Percentiles rank a stretch among this genome's conserved stretches.
These are phyloP conservation scores for Coprinopsis cinerea DNA, from an alignment of 768 basidiomycete species.

Conservation along the genomic window DNA sequence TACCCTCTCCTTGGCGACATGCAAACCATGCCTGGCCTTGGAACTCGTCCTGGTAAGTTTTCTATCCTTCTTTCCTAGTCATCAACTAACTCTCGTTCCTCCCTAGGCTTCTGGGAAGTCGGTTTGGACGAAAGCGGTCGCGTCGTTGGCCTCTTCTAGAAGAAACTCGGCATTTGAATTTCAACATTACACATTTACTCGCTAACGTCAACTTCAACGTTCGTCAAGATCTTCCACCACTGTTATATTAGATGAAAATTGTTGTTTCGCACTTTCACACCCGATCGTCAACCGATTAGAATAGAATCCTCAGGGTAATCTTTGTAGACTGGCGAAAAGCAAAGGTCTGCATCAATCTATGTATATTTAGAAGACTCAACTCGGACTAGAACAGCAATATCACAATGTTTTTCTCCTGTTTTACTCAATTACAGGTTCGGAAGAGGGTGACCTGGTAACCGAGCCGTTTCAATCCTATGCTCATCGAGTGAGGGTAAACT, in stretches of 20 bases:
- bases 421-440: too few species aligned
- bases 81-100: slow-evolving; percentile 8
- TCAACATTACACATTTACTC: too few species aligned
- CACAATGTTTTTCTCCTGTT: too few species aligned
- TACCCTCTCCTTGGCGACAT: slow-evolving; percentile 96
- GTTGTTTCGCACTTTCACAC: not conserved
- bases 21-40: slow-evolving; percentile 97
- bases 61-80: not conserved
- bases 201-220: too few species aligned
- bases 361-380: slow-evolving; percentile 22
- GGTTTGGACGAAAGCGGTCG: slow-evolving; percentile 77
- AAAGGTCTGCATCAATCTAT: not conserved
- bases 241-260: too few species aligned
- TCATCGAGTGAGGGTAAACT: too few species aligned
- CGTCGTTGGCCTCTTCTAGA: slow-evolving; percentile 82
- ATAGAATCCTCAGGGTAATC: not conserved
- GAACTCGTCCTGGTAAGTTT: slow-evolving; percentile 73
- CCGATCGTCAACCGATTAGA: slow-evolving; percentile 4
- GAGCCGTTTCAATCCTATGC: slow-evolving; percentile 18
- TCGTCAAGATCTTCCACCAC: too few species aligned
- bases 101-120: slow-evolving; percentile 86
- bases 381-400: slow-evolving; percentile 10
- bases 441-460: slow-evolving; percentile 12
- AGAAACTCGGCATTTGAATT: too few species aligned
- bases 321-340: not conserved